phyloP scores from a whole-genome alignment of 1,284 basidiomycete species.

The Gymnopus androsaceus region DNA sequence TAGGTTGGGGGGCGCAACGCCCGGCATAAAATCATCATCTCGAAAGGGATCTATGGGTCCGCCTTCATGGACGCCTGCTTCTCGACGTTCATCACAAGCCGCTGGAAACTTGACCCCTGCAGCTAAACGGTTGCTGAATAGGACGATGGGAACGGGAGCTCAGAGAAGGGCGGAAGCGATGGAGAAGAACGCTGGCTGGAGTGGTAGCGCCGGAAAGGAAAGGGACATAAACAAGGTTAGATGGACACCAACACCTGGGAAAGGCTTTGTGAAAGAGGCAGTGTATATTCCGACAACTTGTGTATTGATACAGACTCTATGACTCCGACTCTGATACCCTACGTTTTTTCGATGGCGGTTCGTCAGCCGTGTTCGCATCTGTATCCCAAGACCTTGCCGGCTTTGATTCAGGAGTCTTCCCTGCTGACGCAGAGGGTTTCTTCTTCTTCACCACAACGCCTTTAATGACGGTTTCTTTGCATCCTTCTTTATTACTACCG shows the following conservation, averaged over 20 bases:
- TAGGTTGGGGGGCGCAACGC: slow-evolving; percentile 46
- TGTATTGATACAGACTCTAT: too few relatives aligned
- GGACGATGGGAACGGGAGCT: slow-evolving; percentile 62
- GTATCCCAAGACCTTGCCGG: slow-evolving; percentile 3
- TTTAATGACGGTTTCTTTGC: slow-evolving; percentile 56
- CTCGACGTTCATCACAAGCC: slow-evolving; percentile 53
- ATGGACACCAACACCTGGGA: slow-evolving; percentile 79
- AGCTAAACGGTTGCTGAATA: slow-evolving; percentile 70
- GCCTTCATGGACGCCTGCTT: slow-evolving; percentile 62
- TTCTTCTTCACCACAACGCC: slow-evolving; percentile 82
- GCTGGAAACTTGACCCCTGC: slow-evolving; percentile 81
- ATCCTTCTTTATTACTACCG: slow-evolving; percentile 49
- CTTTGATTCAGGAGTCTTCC: not conserved
- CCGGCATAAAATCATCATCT: slow-evolving; percentile 29
- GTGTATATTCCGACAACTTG: not conserved
- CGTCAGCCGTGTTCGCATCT: slow-evolving; percentile 17
- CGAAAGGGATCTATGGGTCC: slow-evolving; percentile 65
- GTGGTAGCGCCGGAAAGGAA: slow-evolving; percentile 48
- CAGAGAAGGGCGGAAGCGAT: slow-evolving; percentile 68
- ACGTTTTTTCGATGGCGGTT: slow-evolving; percentile 50
- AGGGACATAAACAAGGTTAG: slow-evolving; percentile 64
- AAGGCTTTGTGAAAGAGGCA: slow-evolving; percentile 21
- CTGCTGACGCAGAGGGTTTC: slow-evolving; percentile 13
- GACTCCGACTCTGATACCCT: slow-evolving; percentile 43
- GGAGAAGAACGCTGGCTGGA: slow-evolving; percentile 64